These are phyloP conservation scores for Keithomyces neogunnii DNA, from an alignment of 2,329 filamentous ascomycete species.

Conservation along the genomic window DNA sequence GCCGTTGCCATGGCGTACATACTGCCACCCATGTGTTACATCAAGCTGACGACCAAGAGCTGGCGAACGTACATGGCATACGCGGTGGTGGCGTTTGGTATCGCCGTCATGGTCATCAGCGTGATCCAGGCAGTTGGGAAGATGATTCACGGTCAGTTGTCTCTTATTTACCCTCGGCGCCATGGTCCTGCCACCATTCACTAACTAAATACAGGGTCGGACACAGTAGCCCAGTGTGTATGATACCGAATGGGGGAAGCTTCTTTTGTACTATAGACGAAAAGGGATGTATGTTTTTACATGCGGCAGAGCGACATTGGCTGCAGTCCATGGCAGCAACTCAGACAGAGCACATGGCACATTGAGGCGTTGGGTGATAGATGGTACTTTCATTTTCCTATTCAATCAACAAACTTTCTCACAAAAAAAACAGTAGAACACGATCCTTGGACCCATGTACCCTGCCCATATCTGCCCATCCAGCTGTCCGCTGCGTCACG, in stretches of 20 bases:
- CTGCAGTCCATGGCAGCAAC: no score
- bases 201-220: conserved; percentile 6
- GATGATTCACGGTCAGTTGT: conserved; percentile 42
- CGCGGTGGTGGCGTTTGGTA: conserved; percentile 69
- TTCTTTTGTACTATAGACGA: neutral
- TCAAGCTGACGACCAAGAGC: conserved; percentile 75
- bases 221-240: conserved; percentile 8
- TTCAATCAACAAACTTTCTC: no score
- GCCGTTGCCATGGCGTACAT: conserved; percentile 94
- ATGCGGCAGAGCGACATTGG: no score
- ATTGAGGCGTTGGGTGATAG: no score
- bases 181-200: neutral
- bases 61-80: conserved; percentile 67
- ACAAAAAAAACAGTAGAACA: no score
- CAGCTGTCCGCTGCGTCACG: no score
- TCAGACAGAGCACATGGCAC: no score
- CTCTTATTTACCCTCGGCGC: neutral
- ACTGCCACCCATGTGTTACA: conserved; percentile 86
- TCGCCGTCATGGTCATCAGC: conserved; percentile 72
- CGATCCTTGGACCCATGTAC: no score
- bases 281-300: neutral
- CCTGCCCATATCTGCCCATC: no score
- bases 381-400: no score
- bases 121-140: conserved; percentile 64
- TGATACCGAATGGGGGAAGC: neutral